Evolutionary conservation across 139 green algal genomes (phyloP).

Genomic region (Chlorella sp.): DNA sequence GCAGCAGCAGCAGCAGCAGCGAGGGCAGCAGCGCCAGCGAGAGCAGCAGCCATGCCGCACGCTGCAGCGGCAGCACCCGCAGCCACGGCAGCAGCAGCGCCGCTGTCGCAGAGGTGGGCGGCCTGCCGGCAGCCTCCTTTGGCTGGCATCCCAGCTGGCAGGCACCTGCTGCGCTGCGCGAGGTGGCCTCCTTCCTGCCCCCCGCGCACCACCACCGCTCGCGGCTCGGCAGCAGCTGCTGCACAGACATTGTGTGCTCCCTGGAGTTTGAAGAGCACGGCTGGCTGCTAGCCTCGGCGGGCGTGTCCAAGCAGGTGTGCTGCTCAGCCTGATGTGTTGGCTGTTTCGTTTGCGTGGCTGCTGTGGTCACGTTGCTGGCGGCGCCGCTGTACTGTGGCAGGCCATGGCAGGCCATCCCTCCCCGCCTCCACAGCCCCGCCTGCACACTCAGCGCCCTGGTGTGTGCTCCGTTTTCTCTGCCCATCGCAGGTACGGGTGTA

Average conservation of each 20-base stretch:
- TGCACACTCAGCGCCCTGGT: too few relatives aligned
- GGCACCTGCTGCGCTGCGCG: background rate
- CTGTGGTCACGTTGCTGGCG: too few relatives aligned
- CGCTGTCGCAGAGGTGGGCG: background rate
- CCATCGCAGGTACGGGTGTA: constrained; percentile 52
- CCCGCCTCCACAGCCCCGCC: too few relatives aligned
- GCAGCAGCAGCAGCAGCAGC: background rate
- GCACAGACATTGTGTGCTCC: constrained; percentile 66
- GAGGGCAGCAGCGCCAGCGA: background rate
- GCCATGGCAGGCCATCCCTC: too few relatives aligned
- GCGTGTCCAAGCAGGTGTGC: constrained; percentile 69
- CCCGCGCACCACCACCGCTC: background rate
- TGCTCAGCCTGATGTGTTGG: background rate
- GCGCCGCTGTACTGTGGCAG: too few relatives aligned
- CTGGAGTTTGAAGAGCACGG: constrained; percentile 74
- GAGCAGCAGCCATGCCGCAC: background rate
- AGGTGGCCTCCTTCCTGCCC: constrained; percentile 33
- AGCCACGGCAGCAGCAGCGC: background rate
- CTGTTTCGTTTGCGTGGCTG: too few relatives aligned
- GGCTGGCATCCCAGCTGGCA: constrained; percentile 14
- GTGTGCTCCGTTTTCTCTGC: too few relatives aligned
- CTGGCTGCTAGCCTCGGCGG: constrained; percentile 64
- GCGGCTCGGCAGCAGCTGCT: background rate
- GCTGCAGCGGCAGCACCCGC: background rate
- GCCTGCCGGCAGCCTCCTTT: too few relatives aligned